Conservation (phyloP, 148 eudicot species). For the Hydrangea macrophylla region DNA sequence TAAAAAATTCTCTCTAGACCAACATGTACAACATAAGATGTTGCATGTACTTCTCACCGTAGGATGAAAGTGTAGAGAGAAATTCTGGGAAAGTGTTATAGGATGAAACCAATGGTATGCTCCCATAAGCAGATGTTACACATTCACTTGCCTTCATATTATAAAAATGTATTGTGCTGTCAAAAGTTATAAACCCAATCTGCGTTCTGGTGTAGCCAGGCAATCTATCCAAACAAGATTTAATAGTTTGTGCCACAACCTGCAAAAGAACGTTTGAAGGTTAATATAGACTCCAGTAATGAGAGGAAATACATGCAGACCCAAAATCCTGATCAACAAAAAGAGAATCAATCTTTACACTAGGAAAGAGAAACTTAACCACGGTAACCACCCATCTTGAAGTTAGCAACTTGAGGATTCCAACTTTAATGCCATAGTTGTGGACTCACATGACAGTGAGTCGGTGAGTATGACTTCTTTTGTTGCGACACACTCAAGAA, state of each 20-base stretch:
- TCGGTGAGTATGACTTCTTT: no score
- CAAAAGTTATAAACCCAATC: slow-evolving; percentile 95
- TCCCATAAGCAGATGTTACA: not conserved
- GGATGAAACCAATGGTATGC: slow-evolving; percentile 2
- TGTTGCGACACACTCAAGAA: not conserved
- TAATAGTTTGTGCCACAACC: slow-evolving; percentile 91
- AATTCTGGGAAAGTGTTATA: not conserved
- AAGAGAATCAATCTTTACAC: not conserved
- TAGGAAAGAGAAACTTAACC: not conserved
- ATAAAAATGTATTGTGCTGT: slow-evolving; percentile 92
- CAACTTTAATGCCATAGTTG: not conserved
- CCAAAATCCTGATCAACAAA: not conserved
- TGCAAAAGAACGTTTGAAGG: slow-evolving; percentile 28
- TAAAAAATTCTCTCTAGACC: no score
- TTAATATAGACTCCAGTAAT: not conserved
- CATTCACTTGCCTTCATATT: slow-evolving; percentile 80
- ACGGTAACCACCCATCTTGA: slow-evolving; percentile 3
- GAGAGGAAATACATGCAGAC: not conserved
- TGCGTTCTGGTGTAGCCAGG: slow-evolving; percentile 93
- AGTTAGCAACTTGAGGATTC: not conserved
- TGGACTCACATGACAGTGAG: no score
- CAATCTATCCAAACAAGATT: slow-evolving; percentile 74
- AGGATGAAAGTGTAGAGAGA: no score
- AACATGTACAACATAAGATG: no score
- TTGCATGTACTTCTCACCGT: no score